Evolutionary conservation across 1,139 yeast genomes (phyloP), one percentile per base, ranked within the genome.

Genomic region (Blastobotrys indianensis): DNA sequence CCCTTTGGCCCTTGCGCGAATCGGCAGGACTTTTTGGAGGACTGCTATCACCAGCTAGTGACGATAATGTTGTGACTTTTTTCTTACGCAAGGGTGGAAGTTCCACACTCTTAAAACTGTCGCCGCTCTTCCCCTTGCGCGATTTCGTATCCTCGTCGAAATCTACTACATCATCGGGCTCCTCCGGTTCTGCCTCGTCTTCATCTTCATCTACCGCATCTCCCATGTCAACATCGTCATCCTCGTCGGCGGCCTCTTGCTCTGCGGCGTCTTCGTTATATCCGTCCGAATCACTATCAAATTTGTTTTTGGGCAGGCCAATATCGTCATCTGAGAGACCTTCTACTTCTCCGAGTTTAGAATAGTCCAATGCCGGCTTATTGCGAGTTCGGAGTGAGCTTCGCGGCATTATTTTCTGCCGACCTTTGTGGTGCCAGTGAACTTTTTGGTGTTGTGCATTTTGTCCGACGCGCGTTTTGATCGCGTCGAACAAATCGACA

Each of bases 211-310:
- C 39, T 40, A 44, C 29, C 28, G 44, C 55, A 4, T 46, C 55
- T 10, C 28, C 30, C 32, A 41, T 42, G 8, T 44, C 52, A 5
- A 40, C 54, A 11, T 48, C 54, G 15, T 45, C 47, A 6, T 45
- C 53, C 4, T 46, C 49, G 2, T 47, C 46, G 16, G 37, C 53
- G 10, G 36, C 50, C 8, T 42, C 54, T 6, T 32, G 48, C 11
- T 42, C 46, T 28, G 33, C 45, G 8, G 45, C 55, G 7, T 51
- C 58, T 5, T 42, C 48, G 10, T 45, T 47, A 32, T 50, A 57
- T 39, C 56, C 58, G 13, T 55, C 62, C 7, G 55, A 52, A 23
- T 55, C 61, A 13, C 49, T 43, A n/a, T 51, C 53, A 29, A 41
- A 44, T 8, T 35, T 30, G 16, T 43, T 39, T 11, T 36, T 44